phyloP scores from a whole-genome alignment of 192 early-diverging fungal genomes.

The Backusella tuberculispora region DNA sequence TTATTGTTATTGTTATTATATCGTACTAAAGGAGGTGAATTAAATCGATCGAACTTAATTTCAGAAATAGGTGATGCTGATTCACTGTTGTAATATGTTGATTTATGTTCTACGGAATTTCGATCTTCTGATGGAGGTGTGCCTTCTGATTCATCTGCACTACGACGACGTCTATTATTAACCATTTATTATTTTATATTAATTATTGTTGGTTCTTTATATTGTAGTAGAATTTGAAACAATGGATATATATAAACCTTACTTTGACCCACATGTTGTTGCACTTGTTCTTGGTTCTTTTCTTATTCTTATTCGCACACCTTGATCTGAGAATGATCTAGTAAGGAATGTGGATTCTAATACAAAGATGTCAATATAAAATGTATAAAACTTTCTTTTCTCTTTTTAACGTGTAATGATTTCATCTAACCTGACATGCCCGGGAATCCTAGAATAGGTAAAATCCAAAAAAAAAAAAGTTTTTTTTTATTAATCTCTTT shows the following conservation, averaged over 20 bases:
- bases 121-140: slow-evolving; percentile 6
- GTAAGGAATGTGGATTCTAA: slow-evolving; percentile 82
- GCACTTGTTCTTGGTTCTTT: slow-evolving; percentile 61
- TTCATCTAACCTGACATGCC: slow-evolving; percentile 71
- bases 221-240: not conserved
- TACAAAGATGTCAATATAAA: not conserved
- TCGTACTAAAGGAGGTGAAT: not conserved
- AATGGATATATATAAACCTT: not conserved
- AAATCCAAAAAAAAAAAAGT: not conserved
- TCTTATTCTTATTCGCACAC: slow-evolving; percentile 87
- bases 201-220: not conserved
- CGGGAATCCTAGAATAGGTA: slow-evolving; percentile 66
- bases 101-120: slow-evolving; percentile 3
- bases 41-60: slow-evolving; percentile 1
- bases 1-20: not conserved
- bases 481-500: too few species aligned
- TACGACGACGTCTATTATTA: not conserved
- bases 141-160: slow-evolving; percentile 3
- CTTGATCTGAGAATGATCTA: slow-evolving; percentile 91
- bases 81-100: slow-evolving; percentile 2
- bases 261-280: slow-evolving; percentile 5
- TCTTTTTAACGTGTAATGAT: not conserved
- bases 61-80: slow-evolving; percentile 11
- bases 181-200: too few species aligned
- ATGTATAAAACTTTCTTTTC: not conserved